Evolutionary conservation across 2,329 filamentous ascomycete genomes (phyloP).

Genomic region (Aplosporella prunicola): DNA sequence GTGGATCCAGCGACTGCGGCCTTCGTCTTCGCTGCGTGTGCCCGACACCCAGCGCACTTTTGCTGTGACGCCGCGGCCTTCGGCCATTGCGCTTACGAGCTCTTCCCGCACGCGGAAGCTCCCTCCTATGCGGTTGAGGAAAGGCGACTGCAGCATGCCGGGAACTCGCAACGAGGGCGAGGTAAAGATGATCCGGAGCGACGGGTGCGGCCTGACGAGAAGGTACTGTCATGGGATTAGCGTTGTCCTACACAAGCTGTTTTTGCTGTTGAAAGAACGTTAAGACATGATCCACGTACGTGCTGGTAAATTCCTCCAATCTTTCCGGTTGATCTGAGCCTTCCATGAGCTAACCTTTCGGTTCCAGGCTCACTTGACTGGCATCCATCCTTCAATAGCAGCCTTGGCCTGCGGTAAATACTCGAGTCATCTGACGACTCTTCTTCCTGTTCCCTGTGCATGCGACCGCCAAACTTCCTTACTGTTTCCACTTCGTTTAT

Average conservation of each 20-base stretch:
- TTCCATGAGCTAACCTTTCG: slow-evolving; percentile 14
- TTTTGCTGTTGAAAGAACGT: too few species aligned
- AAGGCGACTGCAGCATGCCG: slow-evolving; percentile 40
- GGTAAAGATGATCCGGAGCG: slow-evolving; percentile 41
- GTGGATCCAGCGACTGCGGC: slow-evolving; percentile 64
- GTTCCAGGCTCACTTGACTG: slow-evolving; percentile 7
- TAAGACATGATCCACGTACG: slow-evolving; percentile 30
- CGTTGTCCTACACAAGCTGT: not conserved
- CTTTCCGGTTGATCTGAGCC: slow-evolving; percentile 27
- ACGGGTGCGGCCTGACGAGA: slow-evolving; percentile 38
- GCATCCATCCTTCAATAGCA: slow-evolving; percentile 41
- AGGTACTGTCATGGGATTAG: slow-evolving; percentile 31
- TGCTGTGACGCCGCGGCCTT: slow-evolving; percentile 62
- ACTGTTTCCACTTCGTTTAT: slow-evolving; percentile 56
- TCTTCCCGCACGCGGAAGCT: slow-evolving; percentile 44
- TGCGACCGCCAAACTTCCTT: slow-evolving; percentile 52
- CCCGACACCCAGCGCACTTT: slow-evolving; percentile 58
- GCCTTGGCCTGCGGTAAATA: slow-evolving; percentile 31
- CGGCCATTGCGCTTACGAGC: slow-evolving; percentile 50
- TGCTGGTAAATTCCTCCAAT: slow-evolving; percentile 42
- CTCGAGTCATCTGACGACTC: slow-evolving; percentile 14
- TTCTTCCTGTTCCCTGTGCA: slow-evolving; percentile 44
- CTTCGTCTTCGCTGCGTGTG: slow-evolving; percentile 38
- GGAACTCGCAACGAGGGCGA: slow-evolving; percentile 42
- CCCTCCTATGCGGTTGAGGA: slow-evolving; percentile 41